phyloP scores from a whole-genome alignment of 306 rosid genomes.

The Quercus engelmannii region DNA sequence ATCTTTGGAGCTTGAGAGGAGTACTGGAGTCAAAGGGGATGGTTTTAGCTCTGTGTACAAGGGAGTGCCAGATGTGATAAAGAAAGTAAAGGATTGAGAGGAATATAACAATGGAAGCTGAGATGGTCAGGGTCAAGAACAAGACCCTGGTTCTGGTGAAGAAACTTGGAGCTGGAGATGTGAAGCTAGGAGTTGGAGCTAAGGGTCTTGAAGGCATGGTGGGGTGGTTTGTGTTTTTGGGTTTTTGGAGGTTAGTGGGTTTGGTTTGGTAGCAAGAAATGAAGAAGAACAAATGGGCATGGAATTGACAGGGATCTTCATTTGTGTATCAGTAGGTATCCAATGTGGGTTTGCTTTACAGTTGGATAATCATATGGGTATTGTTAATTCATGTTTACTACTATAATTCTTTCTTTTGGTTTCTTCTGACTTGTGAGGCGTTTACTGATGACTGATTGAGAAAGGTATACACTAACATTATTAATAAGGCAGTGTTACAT shows the following conservation, averaged over 20 bases:
- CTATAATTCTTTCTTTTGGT: constrained; percentile 3
- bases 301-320: neutral
- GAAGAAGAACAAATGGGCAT: constrained; percentile 19
- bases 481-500: too few species aligned
- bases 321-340: constrained; percentile 38
- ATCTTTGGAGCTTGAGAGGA: constrained; percentile 80
- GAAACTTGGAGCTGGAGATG: constrained; percentile 35
- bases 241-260: constrained; percentile 6
- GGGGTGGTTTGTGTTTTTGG: constrained; percentile 17
- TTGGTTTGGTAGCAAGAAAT: constrained; percentile 22
- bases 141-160: constrained; percentile 58
- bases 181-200: constrained; percentile 36
- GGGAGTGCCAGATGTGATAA: constrained; percentile 69
- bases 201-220: constrained; percentile 83
- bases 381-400: constrained; percentile 30
- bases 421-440: constrained; percentile 32
- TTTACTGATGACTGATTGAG: too few species aligned
- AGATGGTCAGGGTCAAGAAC: constrained; percentile 76
- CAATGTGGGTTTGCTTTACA: constrained; percentile 73
- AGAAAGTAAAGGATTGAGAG: constrained; percentile 73
- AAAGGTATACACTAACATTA: too few species aligned
- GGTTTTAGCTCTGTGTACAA: constrained; percentile 65
- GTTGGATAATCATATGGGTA: constrained; percentile 47
- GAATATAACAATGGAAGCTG: constrained; percentile 70
- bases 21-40: constrained; percentile 78